phyloP scores from a whole-genome alignment of 805 yeast species.

The Candida broadrunensis region DNA sequence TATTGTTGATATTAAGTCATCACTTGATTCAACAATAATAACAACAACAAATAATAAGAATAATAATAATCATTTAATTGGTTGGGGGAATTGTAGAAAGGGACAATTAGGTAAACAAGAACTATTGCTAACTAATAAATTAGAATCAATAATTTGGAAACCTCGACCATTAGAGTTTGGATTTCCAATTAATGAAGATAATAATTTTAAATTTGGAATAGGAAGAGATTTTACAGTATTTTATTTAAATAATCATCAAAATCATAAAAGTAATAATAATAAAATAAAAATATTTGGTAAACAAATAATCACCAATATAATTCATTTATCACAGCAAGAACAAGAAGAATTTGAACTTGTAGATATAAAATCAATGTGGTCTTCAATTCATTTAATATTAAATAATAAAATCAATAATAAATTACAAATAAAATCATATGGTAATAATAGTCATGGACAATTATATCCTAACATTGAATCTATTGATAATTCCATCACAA shows the following conservation, averaged over 20 bases:
- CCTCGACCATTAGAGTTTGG: constrained; percentile 19
- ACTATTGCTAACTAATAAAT: constrained; percentile 2
- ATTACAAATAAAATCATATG: constrained; percentile 42
- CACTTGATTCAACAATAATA: constrained; percentile 47
- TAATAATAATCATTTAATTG: constrained; percentile 44
- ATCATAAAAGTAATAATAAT: constrained; percentile 11
- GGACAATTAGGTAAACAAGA: constrained; percentile 45
- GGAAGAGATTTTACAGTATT: constrained; percentile 61
- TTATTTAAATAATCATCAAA: not conserved
- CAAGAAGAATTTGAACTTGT: constrained; percentile 1
- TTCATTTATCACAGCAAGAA: constrained; percentile 2
- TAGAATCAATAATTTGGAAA: constrained; percentile 12
- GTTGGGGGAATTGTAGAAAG: constrained; percentile 69
- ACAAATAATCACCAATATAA: not conserved
- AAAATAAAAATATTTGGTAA: constrained; percentile 17
- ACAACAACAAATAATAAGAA: constrained; percentile 15
- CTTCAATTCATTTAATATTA: constrained; percentile 57
- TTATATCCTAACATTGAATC: constrained; percentile 21
- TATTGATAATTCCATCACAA: not conserved
- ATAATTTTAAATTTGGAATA: constrained; percentile 24
- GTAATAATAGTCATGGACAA: constrained; percentile 81
- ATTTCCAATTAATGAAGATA: not conserved
- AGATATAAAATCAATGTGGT: constrained; percentile 61
- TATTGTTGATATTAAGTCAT: constrained; percentile 22
- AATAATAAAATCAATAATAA: not conserved